Base-by-base conservation (phyloP, 2,329 filamentous ascomycete genomes). In the Sporothrix inflata region DNA sequence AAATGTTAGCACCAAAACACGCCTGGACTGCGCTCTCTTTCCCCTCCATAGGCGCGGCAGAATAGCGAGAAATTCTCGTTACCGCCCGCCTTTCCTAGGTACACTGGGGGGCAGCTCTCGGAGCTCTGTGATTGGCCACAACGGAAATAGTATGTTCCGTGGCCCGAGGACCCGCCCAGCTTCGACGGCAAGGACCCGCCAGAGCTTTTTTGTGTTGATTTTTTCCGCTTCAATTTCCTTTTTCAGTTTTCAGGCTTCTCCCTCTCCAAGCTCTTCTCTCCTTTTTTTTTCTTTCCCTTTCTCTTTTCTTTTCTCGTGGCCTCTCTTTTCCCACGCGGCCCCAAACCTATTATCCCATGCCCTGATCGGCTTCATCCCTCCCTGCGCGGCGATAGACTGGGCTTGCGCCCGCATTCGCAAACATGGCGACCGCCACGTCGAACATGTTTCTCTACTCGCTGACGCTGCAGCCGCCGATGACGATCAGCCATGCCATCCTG, bases 371-470 rank as follows among this genome's bases (percentile, higher is more conserved):
- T 6, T 21, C 11, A 9, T 24, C 60, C 67, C 66, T 73, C 47
- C 65, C 63, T 69, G 66, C 66, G 66, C 66, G 66, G 66, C 66
- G 66, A 53, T 51, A 40, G 49, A 55, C 49, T 47, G 84, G 85
- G 84, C 83, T 83, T 79, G 80, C 82, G 79, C 79, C 82, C 79
- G 79, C 79, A 67, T 70, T 75, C 75, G 82, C 79, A 80, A 87
- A 80, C 80, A 98, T 98, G 96, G 95, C 96, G 85, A 97, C 94
- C 81, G 60, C 75, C 61, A 98, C 95, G 74, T 98, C 94, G 76
- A 95, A 95, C 82, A 97, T 98, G 94, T 98, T 98, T 82, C 91
- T 99, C 85, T 99, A 99, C 85, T 96, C 94, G 79, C 87, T 99
- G 85, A 98, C 96, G 77, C 91, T 99, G 79, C 94, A 98, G 83